Conservation (phyloP, 768 basidiomycete genomes). For the Russula virescens region DNA sequence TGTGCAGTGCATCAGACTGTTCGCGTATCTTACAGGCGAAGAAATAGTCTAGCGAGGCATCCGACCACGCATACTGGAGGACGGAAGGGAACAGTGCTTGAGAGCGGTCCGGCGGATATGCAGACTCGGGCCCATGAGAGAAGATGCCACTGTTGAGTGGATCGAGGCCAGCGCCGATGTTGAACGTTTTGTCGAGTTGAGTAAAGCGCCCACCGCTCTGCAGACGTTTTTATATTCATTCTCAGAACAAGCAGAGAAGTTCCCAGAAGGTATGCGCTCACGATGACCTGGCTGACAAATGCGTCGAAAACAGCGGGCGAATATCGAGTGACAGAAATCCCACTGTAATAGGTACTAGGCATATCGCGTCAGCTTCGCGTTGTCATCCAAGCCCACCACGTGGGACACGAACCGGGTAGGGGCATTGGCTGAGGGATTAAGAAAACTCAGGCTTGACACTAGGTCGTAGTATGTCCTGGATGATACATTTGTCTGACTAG, state of each 20-base stretch:
- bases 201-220: not conserved
- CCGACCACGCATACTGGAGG: not conserved
- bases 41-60: slow-evolving; percentile 33
- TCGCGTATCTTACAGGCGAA: slow-evolving; percentile 36
- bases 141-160: not conserved
- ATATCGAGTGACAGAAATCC: not conserved
- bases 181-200: not conserved
- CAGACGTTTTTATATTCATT: too few species aligned
- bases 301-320: not conserved
- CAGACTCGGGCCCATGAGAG: slow-evolving; percentile 14
- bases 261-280: not conserved
- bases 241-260: too few species aligned
- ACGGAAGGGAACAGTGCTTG: slow-evolving; percentile 7
- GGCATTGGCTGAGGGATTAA: too few species aligned
- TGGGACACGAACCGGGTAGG: too few species aligned
- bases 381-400: too few species aligned
- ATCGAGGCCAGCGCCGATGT: not conserved
- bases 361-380: not conserved
- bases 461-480: slow-evolving; percentile 3
- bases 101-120: slow-evolving; percentile 17
- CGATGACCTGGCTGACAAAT: not conserved
- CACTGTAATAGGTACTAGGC: not conserved
- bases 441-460: too few species aligned
- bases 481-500: not conserved
- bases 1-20: not conserved